Conservation (phyloP, 192 early-diverging fungal species). For the Coemansia sp. region DNA sequence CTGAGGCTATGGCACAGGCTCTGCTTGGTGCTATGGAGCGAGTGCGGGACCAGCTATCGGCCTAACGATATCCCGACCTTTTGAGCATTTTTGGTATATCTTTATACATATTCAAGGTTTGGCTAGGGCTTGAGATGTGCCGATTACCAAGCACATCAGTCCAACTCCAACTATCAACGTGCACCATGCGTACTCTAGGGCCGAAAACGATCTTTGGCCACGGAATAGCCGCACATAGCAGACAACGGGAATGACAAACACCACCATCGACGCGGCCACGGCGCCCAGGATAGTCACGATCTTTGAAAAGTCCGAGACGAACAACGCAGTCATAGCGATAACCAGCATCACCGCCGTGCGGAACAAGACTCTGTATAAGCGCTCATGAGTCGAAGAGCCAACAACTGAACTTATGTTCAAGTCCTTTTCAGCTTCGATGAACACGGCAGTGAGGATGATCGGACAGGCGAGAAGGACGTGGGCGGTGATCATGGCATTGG, state of each 20-base stretch:
- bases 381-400: slow-evolving; percentile 35
- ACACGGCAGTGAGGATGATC: slow-evolving; percentile 72
- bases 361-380: slow-evolving; percentile 53
- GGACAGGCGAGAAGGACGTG: slow-evolving; percentile 85
- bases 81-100: not conserved
- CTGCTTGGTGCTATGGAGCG: slow-evolving; percentile 6
- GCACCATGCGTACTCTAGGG: slow-evolving; percentile 42
- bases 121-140: slow-evolving; percentile 38
- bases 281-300: slow-evolving; percentile 84
- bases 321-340: slow-evolving; percentile 61
- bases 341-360: slow-evolving; percentile 59
- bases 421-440: slow-evolving; percentile 70
- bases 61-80: not conserved
- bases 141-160: slow-evolving; percentile 42
- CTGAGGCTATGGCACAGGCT: slow-evolving; percentile 5
- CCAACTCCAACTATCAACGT: slow-evolving; percentile 33
- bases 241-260: slow-evolving; percentile 80
- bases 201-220: slow-evolving; percentile 19
- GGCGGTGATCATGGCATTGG: slow-evolving; percentile 72
- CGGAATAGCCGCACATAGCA: slow-evolving; percentile 69
- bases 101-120: slow-evolving; percentile 13
- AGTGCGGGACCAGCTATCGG: slow-evolving; percentile 1
- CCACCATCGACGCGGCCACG: slow-evolving; percentile 68
- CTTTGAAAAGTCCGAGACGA: slow-evolving; percentile 78
- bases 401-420: slow-evolving; percentile 55